A percentile compares a stretch with the other conserved stretches of the same genome.
phyloP scores from a whole-genome alignment of 2,329 filamentous ascomycete genomes.

The Colletotrichum liriopes region DNA sequence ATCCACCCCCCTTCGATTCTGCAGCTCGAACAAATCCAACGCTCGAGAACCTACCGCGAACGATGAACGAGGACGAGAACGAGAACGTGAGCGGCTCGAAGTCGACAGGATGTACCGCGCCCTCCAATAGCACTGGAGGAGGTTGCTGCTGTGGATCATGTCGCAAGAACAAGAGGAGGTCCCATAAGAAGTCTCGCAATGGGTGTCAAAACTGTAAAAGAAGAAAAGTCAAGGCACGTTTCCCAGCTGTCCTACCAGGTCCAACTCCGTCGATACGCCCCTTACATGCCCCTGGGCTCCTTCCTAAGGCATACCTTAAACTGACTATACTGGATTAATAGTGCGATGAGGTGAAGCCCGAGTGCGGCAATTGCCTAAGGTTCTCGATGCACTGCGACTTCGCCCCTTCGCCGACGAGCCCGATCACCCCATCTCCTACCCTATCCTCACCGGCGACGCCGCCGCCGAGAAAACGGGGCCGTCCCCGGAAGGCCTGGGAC shows the following conservation, averaged over 20 bases:
- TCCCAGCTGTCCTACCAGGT: too few species aligned
- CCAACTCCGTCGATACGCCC: not conserved
- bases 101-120: not conserved
- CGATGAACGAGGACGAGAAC: conserved; percentile 21
- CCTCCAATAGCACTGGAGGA: not conserved
- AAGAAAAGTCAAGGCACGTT: conserved; percentile 43
- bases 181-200: conserved; percentile 42
- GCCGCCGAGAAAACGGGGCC: conserved; percentile 37
- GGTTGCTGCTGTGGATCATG: conserved; percentile 31
- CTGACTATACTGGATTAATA: conserved; percentile 6
- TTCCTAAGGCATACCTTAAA: fast-evolving
- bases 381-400: conserved; percentile 44
- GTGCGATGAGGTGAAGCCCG: conserved; percentile 45
- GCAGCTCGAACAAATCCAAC: conserved; percentile 8
- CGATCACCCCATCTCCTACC: conserved; percentile 14
- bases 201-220: conserved; percentile 45
- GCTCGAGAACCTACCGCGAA: conserved; percentile 14
- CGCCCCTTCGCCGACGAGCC: conserved; percentile 8
- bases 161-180: conserved; percentile 37
- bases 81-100: not conserved
- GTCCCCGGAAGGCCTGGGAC: conserved; percentile 43
- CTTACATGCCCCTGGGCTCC: not conserved
- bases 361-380: conserved; percentile 42
- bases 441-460: conserved; percentile 15
- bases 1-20: not conserved